A percentile compares a stretch with the other conserved stretches of the same genome.
These are phyloP conservation scores for Salix viminalis DNA, from an alignment of 345 rosid species.

Conservation along the genomic window DNA sequence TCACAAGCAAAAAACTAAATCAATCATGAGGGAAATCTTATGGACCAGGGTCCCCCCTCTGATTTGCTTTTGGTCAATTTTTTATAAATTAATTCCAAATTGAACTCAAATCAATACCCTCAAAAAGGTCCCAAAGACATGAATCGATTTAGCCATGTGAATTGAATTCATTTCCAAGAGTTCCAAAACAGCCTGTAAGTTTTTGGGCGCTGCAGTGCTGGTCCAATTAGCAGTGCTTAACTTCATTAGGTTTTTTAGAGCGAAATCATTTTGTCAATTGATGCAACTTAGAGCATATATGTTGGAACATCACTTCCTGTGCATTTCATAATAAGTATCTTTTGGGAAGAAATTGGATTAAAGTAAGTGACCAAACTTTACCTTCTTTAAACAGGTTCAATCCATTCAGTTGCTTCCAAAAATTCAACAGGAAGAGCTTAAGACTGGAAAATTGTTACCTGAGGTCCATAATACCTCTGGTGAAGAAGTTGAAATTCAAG, in stretches of 20 bases:
- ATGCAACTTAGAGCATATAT: not conserved
- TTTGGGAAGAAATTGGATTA: not conserved
- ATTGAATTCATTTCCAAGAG: too few species aligned
- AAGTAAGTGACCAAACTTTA: conserved; percentile 14
- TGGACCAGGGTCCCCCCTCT: not conserved
- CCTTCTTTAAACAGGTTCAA: conserved; percentile 49
- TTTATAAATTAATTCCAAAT: not conserved
- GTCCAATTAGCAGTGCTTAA: not conserved
- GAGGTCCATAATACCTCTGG: conserved; percentile 28
- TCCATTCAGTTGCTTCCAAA: conserved; percentile 65
- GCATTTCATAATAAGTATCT: not conserved
- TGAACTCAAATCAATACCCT: not conserved
- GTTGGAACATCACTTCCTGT: not conserved
- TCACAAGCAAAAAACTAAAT: not conserved
- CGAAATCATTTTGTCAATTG: not conserved
- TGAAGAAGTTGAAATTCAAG: conserved; percentile 43
- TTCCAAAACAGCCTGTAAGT: too few species aligned
- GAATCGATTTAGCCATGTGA: not conserved
- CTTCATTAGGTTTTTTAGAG: not conserved
- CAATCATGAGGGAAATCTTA: not conserved
- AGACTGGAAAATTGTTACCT: conserved; percentile 40
- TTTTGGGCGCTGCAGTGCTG: not conserved
- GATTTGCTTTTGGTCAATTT: not conserved
- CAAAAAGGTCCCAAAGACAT: not conserved
- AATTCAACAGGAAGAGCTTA: conserved; percentile 58